Evolutionary conservation across 441 rosid species (phyloP).

Genomic region (Codiaeum variegatum): DNA sequence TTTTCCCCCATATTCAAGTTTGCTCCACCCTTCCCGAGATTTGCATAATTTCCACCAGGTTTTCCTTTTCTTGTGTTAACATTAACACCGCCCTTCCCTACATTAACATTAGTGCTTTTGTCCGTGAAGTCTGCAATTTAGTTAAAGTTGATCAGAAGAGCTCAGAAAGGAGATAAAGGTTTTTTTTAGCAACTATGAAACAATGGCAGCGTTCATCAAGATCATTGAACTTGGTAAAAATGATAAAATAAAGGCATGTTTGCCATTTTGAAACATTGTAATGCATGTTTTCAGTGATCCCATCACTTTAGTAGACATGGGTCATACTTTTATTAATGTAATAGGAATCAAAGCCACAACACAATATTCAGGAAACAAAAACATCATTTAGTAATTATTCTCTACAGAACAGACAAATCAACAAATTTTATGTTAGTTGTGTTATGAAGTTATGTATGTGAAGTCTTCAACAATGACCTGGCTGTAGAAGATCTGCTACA

Average conservation of each 20-base stretch:
- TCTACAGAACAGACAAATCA: neutral
- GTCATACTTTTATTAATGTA: neutral
- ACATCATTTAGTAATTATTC: neutral
- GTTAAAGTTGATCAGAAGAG: neutral
- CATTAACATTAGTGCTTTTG: constrained; percentile 47
- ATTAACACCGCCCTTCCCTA: constrained; percentile 41
- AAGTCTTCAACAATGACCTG: constrained; percentile 29
- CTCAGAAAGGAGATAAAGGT: neutral
- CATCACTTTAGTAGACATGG: neutral
- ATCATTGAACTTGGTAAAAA: neutral
- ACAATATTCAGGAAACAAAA: neutral
- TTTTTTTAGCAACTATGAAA: neutral
- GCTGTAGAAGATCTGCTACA: constrained; percentile 48
- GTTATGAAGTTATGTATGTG: neutral
- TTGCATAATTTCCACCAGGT: constrained; percentile 43
- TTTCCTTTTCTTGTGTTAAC: constrained; percentile 49
- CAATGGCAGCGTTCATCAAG: neutral
- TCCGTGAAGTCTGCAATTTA: constrained; percentile 41
- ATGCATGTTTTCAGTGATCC: neutral
- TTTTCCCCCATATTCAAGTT: constrained; percentile 34
- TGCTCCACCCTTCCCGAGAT: constrained; percentile 52
- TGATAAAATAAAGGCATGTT: neutral
- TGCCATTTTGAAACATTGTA: neutral
- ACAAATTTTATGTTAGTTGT: neutral
- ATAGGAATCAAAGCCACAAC: neutral